Evolutionary conservation across 495 filamentous ascomycete species (phyloP), one percentile per base, ranked within the genome.

Genomic region (Penicillium arizonense): DNA sequence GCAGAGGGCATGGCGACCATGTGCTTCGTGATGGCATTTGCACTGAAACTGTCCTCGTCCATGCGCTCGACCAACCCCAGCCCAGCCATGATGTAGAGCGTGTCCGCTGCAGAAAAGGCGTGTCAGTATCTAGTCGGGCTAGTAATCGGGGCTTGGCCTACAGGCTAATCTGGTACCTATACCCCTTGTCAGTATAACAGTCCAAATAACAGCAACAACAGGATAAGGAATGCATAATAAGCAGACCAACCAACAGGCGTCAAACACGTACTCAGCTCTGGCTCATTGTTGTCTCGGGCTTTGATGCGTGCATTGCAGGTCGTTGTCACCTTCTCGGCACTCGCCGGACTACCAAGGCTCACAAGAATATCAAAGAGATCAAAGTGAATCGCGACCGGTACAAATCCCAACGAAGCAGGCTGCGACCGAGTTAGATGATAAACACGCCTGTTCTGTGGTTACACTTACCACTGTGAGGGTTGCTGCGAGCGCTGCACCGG

Each of bases 341-440:
- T 65, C 3, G 62, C 59, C 4, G 65, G 50, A 18, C 53, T 43
- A 3, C 58, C 59, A 23, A 62, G 57, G 8, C 36, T 33, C 11
- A 64, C 65, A 4, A 72, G 47, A 6, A 58, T 56, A 9, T 54
- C 47, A 34, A 72, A 74, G 7, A 74, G 50, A 37, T 65, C 39
- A 55, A 74, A 72, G 44, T 70, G 62, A 26, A 70, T 51, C 0
- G 71, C 67, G 10, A 73, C 70, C 1, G 72, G 72, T 1, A 73
- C 59, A 42, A 75, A 73, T 0, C 72, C 67, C 24, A 73, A 44
- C 0, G 68, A 59, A 14, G 68, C 67, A 5, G 67, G 51, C 67
- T 70, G 44, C n/a, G 14, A 20, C 12, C 16, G 23, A 36, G 24
- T 45, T 44, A 35, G 37, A 46, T 24, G 24, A n/a, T 5, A 20